These are phyloP conservation scores for Thermothelomyces thermophilus DNA, from an alignment of 2,329 filamentous ascomycete genomes.

Conservation along the genomic window DNA sequence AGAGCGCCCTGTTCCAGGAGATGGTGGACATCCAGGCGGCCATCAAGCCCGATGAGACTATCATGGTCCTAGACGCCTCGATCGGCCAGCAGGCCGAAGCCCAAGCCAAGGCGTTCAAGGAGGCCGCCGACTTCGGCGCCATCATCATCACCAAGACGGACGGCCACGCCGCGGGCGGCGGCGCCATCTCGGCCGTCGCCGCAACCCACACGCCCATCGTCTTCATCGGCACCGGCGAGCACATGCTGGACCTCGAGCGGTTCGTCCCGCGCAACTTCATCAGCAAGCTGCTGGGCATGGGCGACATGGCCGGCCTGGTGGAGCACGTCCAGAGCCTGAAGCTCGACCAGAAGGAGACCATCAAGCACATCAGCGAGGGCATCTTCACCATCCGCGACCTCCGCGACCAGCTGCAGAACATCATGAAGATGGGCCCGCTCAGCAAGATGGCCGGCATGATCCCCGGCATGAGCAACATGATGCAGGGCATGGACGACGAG, in stretches of 20 bases:
- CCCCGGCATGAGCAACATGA: constrained; percentile 86
- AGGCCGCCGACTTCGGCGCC: constrained; percentile 90
- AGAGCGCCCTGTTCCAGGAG: constrained; percentile 90
- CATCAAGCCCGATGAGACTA: constrained; percentile 88
- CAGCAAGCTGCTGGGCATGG: constrained; percentile 91
- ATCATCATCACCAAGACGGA: constrained; percentile 99
- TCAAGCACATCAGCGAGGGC: constrained; percentile 96
- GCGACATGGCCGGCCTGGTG: constrained; percentile 88
- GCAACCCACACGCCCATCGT: constrained; percentile 96
- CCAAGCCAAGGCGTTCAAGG: constrained; percentile 94
- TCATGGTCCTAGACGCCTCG: constrained; percentile 94
- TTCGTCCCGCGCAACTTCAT: constrained; percentile 93
- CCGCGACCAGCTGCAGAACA: constrained; percentile 90
- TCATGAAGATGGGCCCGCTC: constrained; percentile 99
- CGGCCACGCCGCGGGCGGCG: constrained; percentile 89
- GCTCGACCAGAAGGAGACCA: constrained; percentile 95
- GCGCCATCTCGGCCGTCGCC: constrained; percentile 94
- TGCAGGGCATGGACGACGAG: constrained; percentile 94
- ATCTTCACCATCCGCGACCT: constrained; percentile 94
- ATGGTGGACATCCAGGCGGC: constrained; percentile 96
- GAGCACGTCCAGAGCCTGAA: constrained; percentile 96
- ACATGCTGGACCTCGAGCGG: constrained; percentile 88
- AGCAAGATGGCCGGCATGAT: constrained; percentile 99
- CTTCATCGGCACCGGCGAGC: constrained; percentile 95
- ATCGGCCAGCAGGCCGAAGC: constrained; percentile 95